phyloP scores from a whole-genome alignment of 495 filamentous ascomycete genomes.

The Beverwykella pulmonaria region DNA sequence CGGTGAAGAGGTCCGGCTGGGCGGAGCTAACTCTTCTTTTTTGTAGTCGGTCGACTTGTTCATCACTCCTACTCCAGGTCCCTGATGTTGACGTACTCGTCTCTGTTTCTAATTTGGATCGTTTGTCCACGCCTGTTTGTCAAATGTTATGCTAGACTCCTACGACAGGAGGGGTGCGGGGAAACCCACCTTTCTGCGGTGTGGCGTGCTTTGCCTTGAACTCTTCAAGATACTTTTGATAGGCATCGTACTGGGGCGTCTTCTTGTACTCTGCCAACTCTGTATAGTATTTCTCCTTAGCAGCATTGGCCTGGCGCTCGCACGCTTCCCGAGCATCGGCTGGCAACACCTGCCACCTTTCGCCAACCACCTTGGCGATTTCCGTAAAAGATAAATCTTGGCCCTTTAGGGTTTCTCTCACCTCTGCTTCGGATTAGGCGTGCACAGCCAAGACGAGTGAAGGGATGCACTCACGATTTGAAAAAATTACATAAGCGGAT shows the following conservation, averaged over 20 bases:
- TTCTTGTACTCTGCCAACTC: slow-evolving; percentile 74
- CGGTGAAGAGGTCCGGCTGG: slow-evolving; percentile 5
- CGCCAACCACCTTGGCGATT: slow-evolving; percentile 79
- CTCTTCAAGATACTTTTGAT: slow-evolving; percentile 65
- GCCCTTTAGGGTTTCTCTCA: slow-evolving; percentile 72
- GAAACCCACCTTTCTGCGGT: slow-evolving; percentile 43
- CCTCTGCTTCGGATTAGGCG: slow-evolving; percentile 52
- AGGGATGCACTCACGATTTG: slow-evolving; percentile 63
- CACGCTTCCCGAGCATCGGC: slow-evolving; percentile 68
- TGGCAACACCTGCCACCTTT: slow-evolving; percentile 72
- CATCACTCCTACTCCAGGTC: slow-evolving; percentile 26
- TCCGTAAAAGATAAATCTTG: slow-evolving; percentile 76
- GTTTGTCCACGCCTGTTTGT: slow-evolving; percentile 42
- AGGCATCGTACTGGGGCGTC: slow-evolving; percentile 65
- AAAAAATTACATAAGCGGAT: slow-evolving; percentile 82
- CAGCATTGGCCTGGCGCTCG: slow-evolving; percentile 65
- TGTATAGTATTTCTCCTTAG: slow-evolving; percentile 70
- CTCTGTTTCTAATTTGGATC: slow-evolving; percentile 44
- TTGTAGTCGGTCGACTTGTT: not conserved
- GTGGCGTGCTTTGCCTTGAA: slow-evolving; percentile 66
- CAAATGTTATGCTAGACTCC: not conserved
- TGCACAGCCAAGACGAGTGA: not conserved
- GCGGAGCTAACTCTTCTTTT: slow-evolving; percentile 17
- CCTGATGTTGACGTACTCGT: slow-evolving; percentile 34
- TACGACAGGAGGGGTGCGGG: not conserved